Evolutionary conservation across 2,329 filamentous ascomycete species (phyloP).

Genomic region (Clarireedia monteithiana): DNA sequence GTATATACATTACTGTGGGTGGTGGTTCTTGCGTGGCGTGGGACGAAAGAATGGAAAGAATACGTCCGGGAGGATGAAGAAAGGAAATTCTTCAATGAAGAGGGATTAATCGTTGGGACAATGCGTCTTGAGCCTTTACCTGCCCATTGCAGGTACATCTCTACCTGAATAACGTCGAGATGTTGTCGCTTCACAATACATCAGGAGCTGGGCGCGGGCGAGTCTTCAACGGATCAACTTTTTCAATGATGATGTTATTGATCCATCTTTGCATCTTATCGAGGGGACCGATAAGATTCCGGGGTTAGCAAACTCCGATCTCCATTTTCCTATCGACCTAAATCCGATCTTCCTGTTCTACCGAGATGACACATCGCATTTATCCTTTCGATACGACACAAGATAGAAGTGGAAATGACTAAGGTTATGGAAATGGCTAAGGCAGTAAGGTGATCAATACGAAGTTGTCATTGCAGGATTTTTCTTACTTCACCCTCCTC

Average conservation of each 20-base stretch:
- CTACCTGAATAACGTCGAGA: slow-evolving; percentile 10
- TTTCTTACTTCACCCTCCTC: too few relatives aligned
- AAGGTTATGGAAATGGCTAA: too few relatives aligned
- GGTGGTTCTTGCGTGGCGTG: too few relatives aligned
- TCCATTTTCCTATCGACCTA: background rate
- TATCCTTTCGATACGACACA: too few relatives aligned
- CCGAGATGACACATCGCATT: background rate
- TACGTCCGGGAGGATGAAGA: background rate
- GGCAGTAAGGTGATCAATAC: too few relatives aligned
- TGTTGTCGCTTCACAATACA: background rate
- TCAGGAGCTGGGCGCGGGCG: background rate
- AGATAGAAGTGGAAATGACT: too few relatives aligned
- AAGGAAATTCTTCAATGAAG: background rate
- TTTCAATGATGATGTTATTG: slow-evolving; percentile 4
- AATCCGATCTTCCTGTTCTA: background rate
- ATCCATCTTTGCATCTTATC: background rate
- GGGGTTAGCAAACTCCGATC: background rate
- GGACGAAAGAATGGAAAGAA: too few relatives aligned
- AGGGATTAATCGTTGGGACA: slow-evolving; percentile 7
- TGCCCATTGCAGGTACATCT: slow-evolving; percentile 25
- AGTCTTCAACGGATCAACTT: background rate
- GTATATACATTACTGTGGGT: slow-evolving; percentile 6
- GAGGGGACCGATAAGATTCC: background rate
- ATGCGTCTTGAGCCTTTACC: slow-evolving; percentile 16
- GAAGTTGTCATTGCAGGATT: too few relatives aligned